Percentiles rank a stretch among this genome's conserved stretches.
Conservation (phyloP, 108 stramenopile genomes). For the Hondaea fermentalgiana region DNA sequence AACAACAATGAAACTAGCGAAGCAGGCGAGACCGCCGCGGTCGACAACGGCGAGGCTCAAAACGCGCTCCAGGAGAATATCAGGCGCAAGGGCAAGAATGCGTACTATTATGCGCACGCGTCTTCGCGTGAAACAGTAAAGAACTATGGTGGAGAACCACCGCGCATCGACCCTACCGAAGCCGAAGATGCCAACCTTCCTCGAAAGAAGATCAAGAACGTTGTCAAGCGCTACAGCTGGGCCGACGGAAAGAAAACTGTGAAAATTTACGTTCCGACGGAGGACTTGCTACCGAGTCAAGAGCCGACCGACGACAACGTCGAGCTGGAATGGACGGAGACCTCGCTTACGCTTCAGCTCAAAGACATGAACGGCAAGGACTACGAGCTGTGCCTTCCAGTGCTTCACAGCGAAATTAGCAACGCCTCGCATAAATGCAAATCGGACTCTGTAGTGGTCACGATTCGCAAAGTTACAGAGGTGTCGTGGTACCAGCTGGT, state of each 20-base stretch:
- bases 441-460: not conserved
- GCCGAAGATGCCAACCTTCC: not conserved
- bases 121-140: not conserved
- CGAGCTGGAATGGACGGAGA: not conserved
- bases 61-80: constrained; percentile 7
- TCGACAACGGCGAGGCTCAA: not conserved
- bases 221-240: not conserved
- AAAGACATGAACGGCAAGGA: not conserved
- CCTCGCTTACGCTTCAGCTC: not conserved
- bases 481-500: not conserved
- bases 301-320: not conserved
- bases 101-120: constrained; percentile 5
- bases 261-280: not conserved
- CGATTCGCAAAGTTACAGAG: not conserved
- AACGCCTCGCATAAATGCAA: not conserved
- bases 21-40: not conserved
- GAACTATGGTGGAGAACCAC: constrained; percentile 8
- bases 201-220: not conserved
- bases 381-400: not conserved
- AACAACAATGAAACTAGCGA: not conserved
- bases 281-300: not conserved
- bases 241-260: not conserved
- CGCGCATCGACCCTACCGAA: not conserved
- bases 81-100: not conserved
- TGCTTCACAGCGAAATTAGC: not conserved